These are phyloP conservation scores for Phytophthora europaea DNA, from an alignment of 352 stramenopile species.

Conservation along the genomic window DNA sequence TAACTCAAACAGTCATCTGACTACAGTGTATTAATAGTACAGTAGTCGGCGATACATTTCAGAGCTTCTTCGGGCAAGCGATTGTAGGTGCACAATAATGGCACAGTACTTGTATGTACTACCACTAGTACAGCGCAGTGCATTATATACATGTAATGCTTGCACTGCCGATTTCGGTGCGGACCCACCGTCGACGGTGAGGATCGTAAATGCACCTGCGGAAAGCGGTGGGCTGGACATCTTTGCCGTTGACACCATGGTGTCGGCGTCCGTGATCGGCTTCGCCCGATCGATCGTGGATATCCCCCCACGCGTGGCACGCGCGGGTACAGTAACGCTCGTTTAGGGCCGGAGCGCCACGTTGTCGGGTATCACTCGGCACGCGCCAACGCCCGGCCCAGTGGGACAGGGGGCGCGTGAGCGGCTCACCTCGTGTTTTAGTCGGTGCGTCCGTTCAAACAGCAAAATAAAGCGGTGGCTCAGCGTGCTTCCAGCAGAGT, in stretches of 20 bases:
- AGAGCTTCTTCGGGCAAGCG: too few species aligned
- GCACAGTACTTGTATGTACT: too few species aligned
- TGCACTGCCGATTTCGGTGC: not conserved
- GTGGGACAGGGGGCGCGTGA: constrained; percentile 2
- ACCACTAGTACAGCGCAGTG: too few species aligned
- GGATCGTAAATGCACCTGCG: not conserved
- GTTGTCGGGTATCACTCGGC: constrained; percentile 19
- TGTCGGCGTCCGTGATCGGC: not conserved
- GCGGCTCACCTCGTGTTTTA: constrained; percentile 14
- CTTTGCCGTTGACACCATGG: not conserved
- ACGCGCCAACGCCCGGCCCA: constrained; percentile 20
- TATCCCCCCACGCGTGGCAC: not conserved
- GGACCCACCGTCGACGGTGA: not conserved
- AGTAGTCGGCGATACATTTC: too few species aligned
- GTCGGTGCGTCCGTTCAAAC: constrained; percentile 20
- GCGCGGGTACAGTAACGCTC: not conserved
- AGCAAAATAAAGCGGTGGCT: constrained; percentile 30
- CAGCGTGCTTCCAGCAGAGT: constrained; percentile 15
- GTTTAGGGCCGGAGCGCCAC: constrained; percentile 1
- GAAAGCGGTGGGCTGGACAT: not conserved
- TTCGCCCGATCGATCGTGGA: not conserved
- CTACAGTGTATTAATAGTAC: too few species aligned
- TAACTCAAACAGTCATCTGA: too few species aligned
- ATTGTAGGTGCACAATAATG: too few species aligned
- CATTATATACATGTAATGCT: too few species aligned